Base-by-base conservation (phyloP, 2,329 filamentous ascomycete species). In the Microthyrium microscopicum region DNA sequence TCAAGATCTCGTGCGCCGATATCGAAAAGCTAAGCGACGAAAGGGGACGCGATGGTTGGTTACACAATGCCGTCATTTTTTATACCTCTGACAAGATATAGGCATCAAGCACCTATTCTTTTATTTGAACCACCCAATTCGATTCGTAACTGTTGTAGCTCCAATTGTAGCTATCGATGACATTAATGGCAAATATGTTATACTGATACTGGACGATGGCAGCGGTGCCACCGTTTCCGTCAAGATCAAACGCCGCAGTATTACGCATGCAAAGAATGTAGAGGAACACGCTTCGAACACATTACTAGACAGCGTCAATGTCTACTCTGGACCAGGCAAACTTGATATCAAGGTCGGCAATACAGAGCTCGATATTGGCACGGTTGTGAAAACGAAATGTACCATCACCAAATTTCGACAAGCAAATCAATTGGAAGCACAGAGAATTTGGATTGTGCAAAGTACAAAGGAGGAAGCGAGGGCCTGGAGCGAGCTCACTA, bases 131-230 rank as follows among this genome's bases (percentile, higher is more conserved):
- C 56, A 70, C 34, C 58, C 62, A 3, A 60, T 64, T 18, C 61
- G 60, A 35, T 64, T 49, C 39, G 53, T 64, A 12, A 50, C 57
- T 22, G 41, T 66, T 5, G 54, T 62, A 4, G 62, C 58, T 6
- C 45, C 57, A 5, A 45, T 65, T 4, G 54, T 61, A 19, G 57
- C 57, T 4, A 55, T 65, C 39, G 49, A 55, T 13, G 56, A 58
- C 30, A 52, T 57, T 33, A 49, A 47, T 17, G 21, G 43, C 8
- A 53, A 46, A 35, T 61, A 55, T 40, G 52, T 52, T 2, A 42
- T 71, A 27, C 53, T 76, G 24, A 66, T 61, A 1, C 42, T 77
- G 8, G 72, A 77, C 47, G 72, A 77, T 42, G 64, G 69, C 43
- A 73, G 67, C 46, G 71, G 70, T 22, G 56, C 55, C 1, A 68